Base-by-base conservation (phyloP, 169 alveolate genomes). In the Cryptosporidium muris region DNA sequence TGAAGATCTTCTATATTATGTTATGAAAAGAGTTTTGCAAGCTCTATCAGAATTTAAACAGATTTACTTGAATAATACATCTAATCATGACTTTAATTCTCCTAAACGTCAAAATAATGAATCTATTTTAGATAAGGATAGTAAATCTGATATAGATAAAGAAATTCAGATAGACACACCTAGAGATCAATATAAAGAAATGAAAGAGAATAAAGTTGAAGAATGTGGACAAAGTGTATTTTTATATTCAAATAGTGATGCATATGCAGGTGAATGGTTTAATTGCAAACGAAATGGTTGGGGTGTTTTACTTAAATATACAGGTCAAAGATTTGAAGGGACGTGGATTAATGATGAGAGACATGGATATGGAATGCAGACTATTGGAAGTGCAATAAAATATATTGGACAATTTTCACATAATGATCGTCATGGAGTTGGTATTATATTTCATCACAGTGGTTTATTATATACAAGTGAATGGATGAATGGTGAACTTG, bases 311-410 rank as follows among this genome's bases (percentile, higher is more conserved):
- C 64, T 89, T 25, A 89, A 89, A 80, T 74, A 74, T 47, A 74
- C 85, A 9, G 92, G 92, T n/a, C 89, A 89, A 65, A 89, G 82
- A 54, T 89, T 88, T 66, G 92, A 89, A 54, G 92, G 92, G 2
- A 47, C 80, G 48, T 89, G 89, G 88, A 63, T 80, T 63, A 80
- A 89, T 67, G 88, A 89, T 40, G 80, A 66, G 42, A 89, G 88
- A 51, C 53, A 89, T 64, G 81, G 89, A 62, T 80, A 82, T 80
- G 92, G 92, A 11, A 81, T 80, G 64, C 91, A 89, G 54, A 89
- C 82, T 53, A 81, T 40, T 64, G 89, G 81, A 80, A 80, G 58
- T 63, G 58, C 80, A 49, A 80, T 81, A 53, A 62, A 89, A 40
- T 89, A 65, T 51, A 65, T 82, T 6, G 92, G 92, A 1, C 81